Base-by-base conservation (phyloP, 2,329 filamentous ascomycete genomes). In the Penicillium olsonii region DNA sequence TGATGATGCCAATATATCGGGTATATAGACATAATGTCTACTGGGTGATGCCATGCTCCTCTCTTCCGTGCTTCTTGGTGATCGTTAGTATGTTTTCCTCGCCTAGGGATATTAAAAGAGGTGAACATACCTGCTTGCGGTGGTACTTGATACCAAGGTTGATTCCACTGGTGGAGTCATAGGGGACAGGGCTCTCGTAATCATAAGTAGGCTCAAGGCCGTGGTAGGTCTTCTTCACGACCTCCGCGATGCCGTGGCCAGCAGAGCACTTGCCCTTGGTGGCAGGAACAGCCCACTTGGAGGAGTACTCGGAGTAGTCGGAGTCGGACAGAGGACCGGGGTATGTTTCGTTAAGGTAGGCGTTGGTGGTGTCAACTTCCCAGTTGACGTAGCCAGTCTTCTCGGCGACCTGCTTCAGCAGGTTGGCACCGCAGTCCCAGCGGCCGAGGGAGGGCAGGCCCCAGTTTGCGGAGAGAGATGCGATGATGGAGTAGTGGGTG, bases 381-480 rank as follows among this genome's bases (percentile, higher is more conserved):
- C 72, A 69, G 57, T 71, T 64, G 7, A 60, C 54, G 64, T 87
- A 84, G 45, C 83, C 81, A 0, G 84, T 87, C 70, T 78, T 74
- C 6, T 79, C 68, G 12, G 82, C 84, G 2, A 88, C 84, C 18
- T 82, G 49, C 22, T 78, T 61, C 67, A 83, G 85, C n/a, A 89
- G 80, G 64, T 89, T 89, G 63, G 86, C 86, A 42, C 84, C 84
- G 14, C 85, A 84, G 61, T 90, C 87, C 77, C 80, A 88, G 51
- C 87, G 83, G 10, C 86, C 87, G 2, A 90, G 82, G 0, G 84
- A 87, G 54, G 82, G 79, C 8, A 89, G 79, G 55, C 75, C 78
- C 85, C 85, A 89, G 77, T 89, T 90, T 49, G 84, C 84, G 48
- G 80, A 72, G 9, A 87, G 80, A 15, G 85, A 84, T n/a, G 86